Percentiles rank a stretch among this genome's conserved stretches.
Conservation (phyloP, 2,329 filamentous ascomycete species). For the Colletotrichum sp. region DNA sequence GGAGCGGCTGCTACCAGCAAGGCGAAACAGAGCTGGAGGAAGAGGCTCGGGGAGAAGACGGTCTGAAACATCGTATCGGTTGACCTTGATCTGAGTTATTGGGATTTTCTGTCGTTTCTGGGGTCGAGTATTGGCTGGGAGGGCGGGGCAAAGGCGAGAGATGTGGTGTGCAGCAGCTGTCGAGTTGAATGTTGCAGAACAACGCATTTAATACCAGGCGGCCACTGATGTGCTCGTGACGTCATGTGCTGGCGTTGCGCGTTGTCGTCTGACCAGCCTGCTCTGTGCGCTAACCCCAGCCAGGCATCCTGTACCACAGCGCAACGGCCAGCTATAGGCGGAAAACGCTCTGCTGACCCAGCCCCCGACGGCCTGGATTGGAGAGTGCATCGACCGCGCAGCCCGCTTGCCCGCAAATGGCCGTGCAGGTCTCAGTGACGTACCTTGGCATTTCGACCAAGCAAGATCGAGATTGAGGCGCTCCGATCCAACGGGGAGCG, state of each 20-base stretch:
- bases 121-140: neutral
- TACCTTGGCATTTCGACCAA: neutral
- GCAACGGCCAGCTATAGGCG: neutral
- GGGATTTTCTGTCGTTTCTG: neutral
- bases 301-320: neutral
- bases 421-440: neutral
- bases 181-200: neutral
- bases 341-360: neutral
- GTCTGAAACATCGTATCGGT: neutral
- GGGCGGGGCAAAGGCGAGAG: neutral
- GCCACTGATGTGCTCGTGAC: neutral
- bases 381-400: neutral
- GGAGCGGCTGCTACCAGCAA: conserved; percentile 54
- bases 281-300: neutral
- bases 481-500: neutral
- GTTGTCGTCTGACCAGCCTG: neutral
- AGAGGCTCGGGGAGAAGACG: conserved; percentile 37
- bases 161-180: neutral
- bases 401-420: neutral
- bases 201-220: neutral
- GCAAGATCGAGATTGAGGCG: neutral
- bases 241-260: neutral
- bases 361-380: neutral
- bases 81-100: neutral
- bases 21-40: conserved; percentile 60